These are phyloP conservation scores for Penicillium turbatum DNA, from an alignment of 495 filamentous ascomycete genomes.

Conservation along the genomic window DNA sequence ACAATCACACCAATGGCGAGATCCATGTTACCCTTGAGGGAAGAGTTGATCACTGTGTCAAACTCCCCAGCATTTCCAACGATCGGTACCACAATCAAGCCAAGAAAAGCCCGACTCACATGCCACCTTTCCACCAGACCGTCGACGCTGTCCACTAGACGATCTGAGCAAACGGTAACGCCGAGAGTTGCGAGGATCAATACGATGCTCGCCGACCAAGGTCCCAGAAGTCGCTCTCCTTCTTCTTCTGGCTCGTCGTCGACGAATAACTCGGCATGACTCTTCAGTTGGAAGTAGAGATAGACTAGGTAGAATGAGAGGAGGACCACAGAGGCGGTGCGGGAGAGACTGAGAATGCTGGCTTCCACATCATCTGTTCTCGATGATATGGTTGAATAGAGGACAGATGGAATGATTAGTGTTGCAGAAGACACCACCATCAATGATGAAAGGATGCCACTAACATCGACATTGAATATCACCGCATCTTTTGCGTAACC, in stretches of 20 bases:
- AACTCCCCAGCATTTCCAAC: slow-evolving; percentile 26
- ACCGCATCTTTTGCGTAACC: slow-evolving; percentile 18
- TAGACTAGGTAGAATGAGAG: slow-evolving; percentile 68
- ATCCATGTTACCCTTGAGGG: slow-evolving; percentile 26
- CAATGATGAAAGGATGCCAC: slow-evolving; percentile 22
- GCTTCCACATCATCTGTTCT: slow-evolving; percentile 34
- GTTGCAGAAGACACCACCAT: slow-evolving; percentile 24
- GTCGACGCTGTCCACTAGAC: slow-evolving; percentile 29
- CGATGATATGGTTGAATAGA: slow-evolving; percentile 21
- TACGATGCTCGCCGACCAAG: slow-evolving; percentile 14
- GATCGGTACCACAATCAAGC: slow-evolving; percentile 32
- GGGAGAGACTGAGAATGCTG: slow-evolving; percentile 40
- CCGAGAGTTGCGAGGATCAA: slow-evolving; percentile 24
- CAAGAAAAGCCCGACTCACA: slow-evolving; percentile 27
- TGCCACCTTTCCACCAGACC: slow-evolving; percentile 18
- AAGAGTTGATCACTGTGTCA: slow-evolving; percentile 18
- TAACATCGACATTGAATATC: slow-evolving; percentile 19
- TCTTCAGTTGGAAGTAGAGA: slow-evolving; percentile 50
- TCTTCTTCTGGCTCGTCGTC: slow-evolving; percentile 13
- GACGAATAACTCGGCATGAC: slow-evolving; percentile 24
- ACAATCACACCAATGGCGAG: slow-evolving; percentile 25
- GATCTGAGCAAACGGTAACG: slow-evolving; percentile 30
- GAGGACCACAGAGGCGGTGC: slow-evolving; percentile 43
- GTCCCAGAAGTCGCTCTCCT: slow-evolving; percentile 9
- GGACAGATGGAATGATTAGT: slow-evolving; percentile 24